Base-by-base conservation (phyloP, 1,284 basidiomycete genomes). In the Rhodotorula sp. region DNA sequence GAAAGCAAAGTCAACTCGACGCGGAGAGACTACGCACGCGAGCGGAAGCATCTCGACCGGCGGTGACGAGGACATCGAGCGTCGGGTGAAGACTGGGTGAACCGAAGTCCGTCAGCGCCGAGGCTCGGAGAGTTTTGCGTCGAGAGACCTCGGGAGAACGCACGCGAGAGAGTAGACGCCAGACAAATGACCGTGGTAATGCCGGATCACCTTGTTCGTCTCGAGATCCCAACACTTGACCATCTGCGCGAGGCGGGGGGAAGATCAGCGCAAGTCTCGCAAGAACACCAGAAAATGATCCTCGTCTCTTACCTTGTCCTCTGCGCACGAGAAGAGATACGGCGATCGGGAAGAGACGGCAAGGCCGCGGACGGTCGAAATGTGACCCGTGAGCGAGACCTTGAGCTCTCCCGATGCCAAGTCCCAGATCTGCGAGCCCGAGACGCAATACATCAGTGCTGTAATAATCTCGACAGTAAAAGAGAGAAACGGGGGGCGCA, bases 211-310 rank as follows among this genome's bases (percentile, higher is more conserved):
- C 81, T 97, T 97, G 85, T 99, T 99, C 29, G 91, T 90, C 82
- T 99, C 96, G 65, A 99, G 83, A 79, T 99, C 95, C 96, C 96
- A 99, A 79, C 96, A 99, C 84, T 98, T 99, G 58, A 99, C 95
- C 92, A 96, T 96, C 91, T 93, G 79, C 54, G 45, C 29, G 18
- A 33, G 33, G 33, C 33, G 33, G 33, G 33, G 33, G 12, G 15
- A 24, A 4, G 6, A 30, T 30, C 26, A 3, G 2, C 33, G 51
- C 49, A 53, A 58, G 8, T 20, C 29, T 0, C 18, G 37, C 7
- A 10, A 17, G 3, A 29, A 30, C 0, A 0, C n/a, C 20, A 30
- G 29, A n/a, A 5, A 26, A 33, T 33, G 33, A 33, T 33, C 33
- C 33, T 33, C 33, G 7, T 33, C 7, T 33, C 85, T 69, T 64